A percentile compares a stretch with the other conserved stretches of the same genome.
Conservation (phyloP, 768 basidiomycete genomes). For the Strobilomyces confusus region DNA sequence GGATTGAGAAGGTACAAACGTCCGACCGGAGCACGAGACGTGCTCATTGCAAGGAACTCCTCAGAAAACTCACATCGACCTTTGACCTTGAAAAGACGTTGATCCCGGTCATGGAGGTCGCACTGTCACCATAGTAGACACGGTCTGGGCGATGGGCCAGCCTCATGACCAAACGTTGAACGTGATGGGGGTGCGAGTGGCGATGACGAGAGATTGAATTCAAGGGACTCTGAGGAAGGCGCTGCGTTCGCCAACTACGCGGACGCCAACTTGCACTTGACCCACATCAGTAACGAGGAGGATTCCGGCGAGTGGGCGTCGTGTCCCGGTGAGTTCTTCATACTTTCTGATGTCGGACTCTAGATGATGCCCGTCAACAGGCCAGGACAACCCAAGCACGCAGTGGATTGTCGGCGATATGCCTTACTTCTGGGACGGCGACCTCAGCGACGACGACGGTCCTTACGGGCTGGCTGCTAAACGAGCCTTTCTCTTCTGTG, state of each 20-base stretch:
- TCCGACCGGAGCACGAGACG: too few species aligned
- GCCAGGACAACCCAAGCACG: conserved; percentile 55
- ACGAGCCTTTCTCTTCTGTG: neutral
- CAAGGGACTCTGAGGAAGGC: too few species aligned
- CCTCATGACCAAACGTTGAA: too few species aligned
- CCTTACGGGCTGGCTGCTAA: conserved; percentile 30
- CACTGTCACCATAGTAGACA: too few species aligned
- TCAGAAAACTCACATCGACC: too few species aligned
- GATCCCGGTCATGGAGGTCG: too few species aligned
- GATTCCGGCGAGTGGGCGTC: conserved; percentile 46
- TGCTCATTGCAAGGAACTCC: too few species aligned
- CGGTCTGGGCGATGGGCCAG: too few species aligned
- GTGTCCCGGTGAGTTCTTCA: conserved; percentile 43
- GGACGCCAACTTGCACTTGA: conserved; percentile 42
- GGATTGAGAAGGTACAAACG: too few species aligned
- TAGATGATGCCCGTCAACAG: conserved; percentile 7
- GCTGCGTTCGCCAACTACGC: conserved; percentile 58
- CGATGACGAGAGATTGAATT: too few species aligned
- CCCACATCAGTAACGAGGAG: conserved; percentile 51
- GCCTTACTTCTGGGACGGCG: conserved; percentile 41
- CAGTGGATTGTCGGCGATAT: conserved; percentile 25
- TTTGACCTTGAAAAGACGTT: too few species aligned
- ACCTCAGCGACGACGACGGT: conserved; percentile 43
- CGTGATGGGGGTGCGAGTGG: too few species aligned
- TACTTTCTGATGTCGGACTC: neutral